Conservation (phyloP, 2,329 filamentous ascomycete species). For the Aureobasidium sp. region DNA sequence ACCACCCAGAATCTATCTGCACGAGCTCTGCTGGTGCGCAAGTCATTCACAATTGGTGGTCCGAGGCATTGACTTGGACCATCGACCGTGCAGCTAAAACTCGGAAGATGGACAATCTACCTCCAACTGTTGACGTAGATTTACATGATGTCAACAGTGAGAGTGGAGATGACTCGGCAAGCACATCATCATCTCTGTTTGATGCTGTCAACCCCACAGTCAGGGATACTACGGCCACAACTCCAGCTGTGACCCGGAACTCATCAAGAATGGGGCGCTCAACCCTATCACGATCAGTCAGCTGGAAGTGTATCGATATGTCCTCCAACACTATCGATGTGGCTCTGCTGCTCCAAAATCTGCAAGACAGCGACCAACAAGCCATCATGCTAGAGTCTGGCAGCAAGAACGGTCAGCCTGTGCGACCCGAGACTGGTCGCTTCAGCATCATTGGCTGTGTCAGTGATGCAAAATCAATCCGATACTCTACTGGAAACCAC, state of each 20-base stretch:
- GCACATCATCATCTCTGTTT: slow-evolving; percentile 9
- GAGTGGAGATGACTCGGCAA: neutral
- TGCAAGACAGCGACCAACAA: slow-evolving; percentile 29
- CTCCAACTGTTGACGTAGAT: neutral
- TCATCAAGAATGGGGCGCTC: slow-evolving; percentile 1
- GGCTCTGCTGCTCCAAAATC: slow-evolving; percentile 29
- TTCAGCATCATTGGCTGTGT: slow-evolving; percentile 69
- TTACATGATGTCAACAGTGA: neutral
- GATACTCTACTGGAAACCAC: slow-evolving; percentile 17
- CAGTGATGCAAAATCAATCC: slow-evolving; percentile 38
- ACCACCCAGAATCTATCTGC: slow-evolving; percentile 83
- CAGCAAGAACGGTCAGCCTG: slow-evolving; percentile 32
- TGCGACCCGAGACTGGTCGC: slow-evolving; percentile 46
- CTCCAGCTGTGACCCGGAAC: neutral
- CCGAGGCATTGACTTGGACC: slow-evolving; percentile 37
- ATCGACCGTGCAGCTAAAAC: neutral
- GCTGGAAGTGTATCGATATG: slow-evolving; percentile 1
- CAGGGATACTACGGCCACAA: slow-evolving; percentile 1
- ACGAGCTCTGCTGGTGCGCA: slow-evolving; percentile 59
- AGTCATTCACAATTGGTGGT: slow-evolving; percentile 71
- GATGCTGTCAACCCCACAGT: slow-evolving; percentile 7
- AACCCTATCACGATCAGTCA: neutral
- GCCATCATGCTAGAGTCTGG: slow-evolving; percentile 42
- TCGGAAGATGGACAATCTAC: neutral
- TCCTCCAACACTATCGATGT: slow-evolving; percentile 22